Evolutionary conservation across 2,329 filamentous ascomycete genomes (phyloP).

Genomic region (Phaeosphaeriaceae sp.): DNA sequence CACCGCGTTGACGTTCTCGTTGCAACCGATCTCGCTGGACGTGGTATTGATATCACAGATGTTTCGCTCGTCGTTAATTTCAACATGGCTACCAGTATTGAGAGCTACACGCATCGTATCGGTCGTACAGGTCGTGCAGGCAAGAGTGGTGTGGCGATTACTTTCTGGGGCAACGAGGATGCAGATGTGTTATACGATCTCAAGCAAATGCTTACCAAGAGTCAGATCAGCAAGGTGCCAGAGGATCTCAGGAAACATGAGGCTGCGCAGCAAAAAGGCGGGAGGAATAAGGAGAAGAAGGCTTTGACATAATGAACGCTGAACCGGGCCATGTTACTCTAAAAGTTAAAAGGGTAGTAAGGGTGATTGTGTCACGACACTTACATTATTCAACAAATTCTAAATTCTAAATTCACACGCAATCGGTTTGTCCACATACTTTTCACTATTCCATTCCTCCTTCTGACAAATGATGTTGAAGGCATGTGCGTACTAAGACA

Average conservation of each 20-base stretch:
- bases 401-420: no score
- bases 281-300: conserved; percentile 47
- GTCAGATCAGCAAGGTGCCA: conserved; percentile 82
- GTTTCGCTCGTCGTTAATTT: conserved; percentile 96
- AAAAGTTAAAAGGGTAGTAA: no score
- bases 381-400: no score
- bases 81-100: conserved; percentile 95
- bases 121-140: conserved; percentile 97
- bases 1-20: conserved; percentile 87
- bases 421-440: no score
- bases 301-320: conserved; percentile 8
- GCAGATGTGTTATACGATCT: conserved; percentile 90
- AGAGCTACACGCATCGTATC: conserved; percentile 95
- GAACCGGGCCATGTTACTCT: not conserved
- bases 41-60: conserved; percentile 97
- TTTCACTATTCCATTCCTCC: no score
- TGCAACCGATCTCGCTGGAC: conserved; percentile 91
- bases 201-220: conserved; percentile 94
- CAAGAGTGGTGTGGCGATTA: conserved; percentile 95
- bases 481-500: no score
- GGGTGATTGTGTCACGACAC: no score
- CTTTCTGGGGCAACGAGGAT: conserved; percentile 92
- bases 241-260: conserved; percentile 91
- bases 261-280: conserved; percentile 82
- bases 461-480: no score